Evolutionary conservation across 2,329 filamentous ascomycete species (phyloP), one percentile per base, ranked within the genome.

Genomic region (Fusarium annulatum): DNA sequence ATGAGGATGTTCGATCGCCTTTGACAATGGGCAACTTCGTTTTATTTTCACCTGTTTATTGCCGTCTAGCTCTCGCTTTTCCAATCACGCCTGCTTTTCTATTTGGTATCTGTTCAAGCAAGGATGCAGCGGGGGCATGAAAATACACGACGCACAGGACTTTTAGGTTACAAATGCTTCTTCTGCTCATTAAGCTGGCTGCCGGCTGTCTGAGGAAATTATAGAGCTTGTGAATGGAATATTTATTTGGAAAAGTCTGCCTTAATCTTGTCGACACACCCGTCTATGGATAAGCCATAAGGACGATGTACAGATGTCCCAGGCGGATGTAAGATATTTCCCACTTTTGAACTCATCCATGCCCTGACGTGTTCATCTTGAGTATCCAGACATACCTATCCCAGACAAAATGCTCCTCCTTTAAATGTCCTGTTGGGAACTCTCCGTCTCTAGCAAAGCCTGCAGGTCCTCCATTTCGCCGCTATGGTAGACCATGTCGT

Each of bases 401-500:
- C 19, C 19, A 55, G 42, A 43, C 23, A 39, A 51, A 14, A 19
- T 26, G 14, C 12, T 16, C 43, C 56, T 18, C 34, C 51, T 12
- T 19, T 23, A 59, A 49, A 33, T 26, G 26, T 8, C 26, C 26
- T 39, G 9, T 41, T 48, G 34, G 16, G 30, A 55, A 34, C 46
- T 34, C 33, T 63, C 39, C 28, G 41, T 39, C 14, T 79, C 78
- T 38, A 85, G 73, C 28, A 85, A 67, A 23, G 71, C 76, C 67
- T 84, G 81, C 30, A 88, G 69, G 48, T 86, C 85, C 18, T 84
- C 84, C 76, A 86, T 83, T 79, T 88, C 87, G 2, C 87, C 87
- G 62, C 87, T 88, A 64, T 88, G 86, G 72, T 83, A 84, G 39
- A 89, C 84, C 87, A 89, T 89, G 45, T 88, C 86, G 66, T 86